phyloP scores from a whole-genome alignment of 768 basidiomycete genomes.

The Phylloporus sp. region DNA sequence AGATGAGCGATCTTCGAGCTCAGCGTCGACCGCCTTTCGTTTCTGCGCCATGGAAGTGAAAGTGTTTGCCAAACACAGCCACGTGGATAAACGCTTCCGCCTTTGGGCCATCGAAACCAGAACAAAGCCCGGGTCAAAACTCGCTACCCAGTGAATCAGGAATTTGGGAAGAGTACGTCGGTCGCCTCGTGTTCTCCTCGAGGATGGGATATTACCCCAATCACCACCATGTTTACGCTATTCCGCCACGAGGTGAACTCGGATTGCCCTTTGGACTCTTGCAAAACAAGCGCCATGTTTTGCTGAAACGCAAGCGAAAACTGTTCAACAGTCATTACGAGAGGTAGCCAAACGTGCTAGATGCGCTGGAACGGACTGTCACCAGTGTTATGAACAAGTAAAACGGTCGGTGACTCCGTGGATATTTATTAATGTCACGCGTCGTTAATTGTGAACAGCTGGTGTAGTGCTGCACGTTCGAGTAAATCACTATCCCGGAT shows the following conservation, averaged over 20 bases:
- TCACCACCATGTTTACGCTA: slow-evolving; percentile 14
- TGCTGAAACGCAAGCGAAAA: background rate
- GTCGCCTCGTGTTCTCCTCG: slow-evolving; percentile 23
- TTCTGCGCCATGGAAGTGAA: slow-evolving; percentile 25
- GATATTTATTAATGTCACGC: background rate
- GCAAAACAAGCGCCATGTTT: background rate
- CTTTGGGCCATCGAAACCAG: too few species aligned
- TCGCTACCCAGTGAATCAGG: background rate
- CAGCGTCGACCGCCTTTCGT: slow-evolving; percentile 22
- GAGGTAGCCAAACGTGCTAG: background rate
- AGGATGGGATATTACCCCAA: slow-evolving; percentile 18
- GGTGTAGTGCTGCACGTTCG: slow-evolving; percentile 1
- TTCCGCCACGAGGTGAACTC: slow-evolving; percentile 2
- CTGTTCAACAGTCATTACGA: background rate
- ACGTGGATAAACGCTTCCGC: slow-evolving; percentile 5
- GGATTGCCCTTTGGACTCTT: background rate
- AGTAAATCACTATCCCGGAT: slow-evolving; percentile 1
- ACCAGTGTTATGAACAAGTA: background rate
- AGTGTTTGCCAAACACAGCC: slow-evolving; percentile 24
- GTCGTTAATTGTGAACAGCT: slow-evolving; percentile 5
- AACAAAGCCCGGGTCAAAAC: background rate
- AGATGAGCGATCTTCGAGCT: slow-evolving; percentile 3
- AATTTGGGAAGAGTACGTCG: slow-evolving; percentile 1
- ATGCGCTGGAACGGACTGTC: background rate
- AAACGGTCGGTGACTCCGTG: background rate